Percentiles rank a stretch among this genome's conserved stretches.
Evolutionary conservation across 306 rosid genomes (phyloP).

Genomic region (Ormosia semicastrata): DNA sequence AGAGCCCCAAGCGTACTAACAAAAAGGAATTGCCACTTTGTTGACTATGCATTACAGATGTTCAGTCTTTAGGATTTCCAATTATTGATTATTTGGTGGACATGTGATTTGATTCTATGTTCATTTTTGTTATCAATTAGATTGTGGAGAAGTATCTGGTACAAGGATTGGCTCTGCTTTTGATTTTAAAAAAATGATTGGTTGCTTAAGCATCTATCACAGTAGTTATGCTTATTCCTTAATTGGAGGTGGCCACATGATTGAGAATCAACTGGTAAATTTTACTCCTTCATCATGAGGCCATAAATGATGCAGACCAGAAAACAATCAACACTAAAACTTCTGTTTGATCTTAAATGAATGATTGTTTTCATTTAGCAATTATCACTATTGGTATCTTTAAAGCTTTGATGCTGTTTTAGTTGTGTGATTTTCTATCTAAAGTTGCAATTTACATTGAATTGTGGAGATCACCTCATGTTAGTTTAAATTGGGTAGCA

Average conservation of each 20-base stretch:
- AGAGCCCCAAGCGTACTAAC: neutral
- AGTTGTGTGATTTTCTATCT: neutral
- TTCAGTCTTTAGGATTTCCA: neutral
- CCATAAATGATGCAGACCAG: neutral
- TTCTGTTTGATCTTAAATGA: neutral
- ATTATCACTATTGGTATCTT: neutral
- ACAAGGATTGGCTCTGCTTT: neutral
- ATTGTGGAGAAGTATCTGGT: neutral
- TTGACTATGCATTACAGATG: neutral
- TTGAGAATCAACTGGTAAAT: conserved; percentile 4
- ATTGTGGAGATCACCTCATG: neutral
- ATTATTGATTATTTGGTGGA: neutral
- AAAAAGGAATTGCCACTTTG: conserved; percentile 6
- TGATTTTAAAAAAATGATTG: neutral
- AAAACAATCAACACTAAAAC: neutral
- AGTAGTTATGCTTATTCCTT: neutral
- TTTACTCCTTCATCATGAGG: neutral
- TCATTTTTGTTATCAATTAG: neutral
- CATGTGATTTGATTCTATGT: neutral
- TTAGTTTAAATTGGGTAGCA: neutral
- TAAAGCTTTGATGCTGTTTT: neutral
- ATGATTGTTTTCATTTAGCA: neutral
- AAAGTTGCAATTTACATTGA: neutral
- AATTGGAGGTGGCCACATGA: neutral
- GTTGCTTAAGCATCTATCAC: neutral